phyloP scores from a whole-genome alignment of 768 basidiomycete genomes.

The Amanita pseudoporphyria region DNA sequence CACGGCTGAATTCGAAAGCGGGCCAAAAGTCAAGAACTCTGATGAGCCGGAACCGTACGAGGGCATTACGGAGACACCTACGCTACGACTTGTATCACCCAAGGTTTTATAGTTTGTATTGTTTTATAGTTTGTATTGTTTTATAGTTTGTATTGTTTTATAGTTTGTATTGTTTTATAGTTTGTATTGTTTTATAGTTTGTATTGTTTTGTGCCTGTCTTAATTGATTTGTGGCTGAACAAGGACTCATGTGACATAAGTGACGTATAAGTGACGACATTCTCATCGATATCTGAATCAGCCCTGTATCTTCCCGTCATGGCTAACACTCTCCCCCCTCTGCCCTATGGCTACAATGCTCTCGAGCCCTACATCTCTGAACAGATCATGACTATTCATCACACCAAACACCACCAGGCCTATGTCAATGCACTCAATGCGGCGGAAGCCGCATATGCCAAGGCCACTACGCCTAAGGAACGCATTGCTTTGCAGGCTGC shows the following conservation, averaged over 20 bases:
- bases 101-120: background rate
- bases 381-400: constrained; percentile 93
- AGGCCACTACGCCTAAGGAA: constrained; percentile 60
- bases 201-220: background rate
- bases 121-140: constrained; percentile 2
- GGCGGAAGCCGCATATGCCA: constrained; percentile 70
- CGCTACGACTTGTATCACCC: constrained; percentile 2
- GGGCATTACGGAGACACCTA: background rate
- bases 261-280: constrained; percentile 6
- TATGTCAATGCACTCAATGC: constrained; percentile 91
- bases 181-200: background rate
- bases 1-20: constrained; percentile 11
- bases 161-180: background rate
- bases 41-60: background rate
- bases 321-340: constrained; percentile 55
- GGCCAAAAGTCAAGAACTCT: background rate
- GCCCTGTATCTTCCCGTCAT: constrained; percentile 15
- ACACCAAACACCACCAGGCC: constrained; percentile 92
- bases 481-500: constrained; percentile 85
- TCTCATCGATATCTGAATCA: constrained; percentile 4
- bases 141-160: too few species aligned
- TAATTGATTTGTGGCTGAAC: background rate
- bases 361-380: constrained; percentile 90
- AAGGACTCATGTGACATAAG: background rate
- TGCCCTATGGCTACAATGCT: constrained; percentile 76